Evolutionary conservation across 78 protist genomes (phyloP).

Genomic region (Chrysochromulina tobinii): DNA sequence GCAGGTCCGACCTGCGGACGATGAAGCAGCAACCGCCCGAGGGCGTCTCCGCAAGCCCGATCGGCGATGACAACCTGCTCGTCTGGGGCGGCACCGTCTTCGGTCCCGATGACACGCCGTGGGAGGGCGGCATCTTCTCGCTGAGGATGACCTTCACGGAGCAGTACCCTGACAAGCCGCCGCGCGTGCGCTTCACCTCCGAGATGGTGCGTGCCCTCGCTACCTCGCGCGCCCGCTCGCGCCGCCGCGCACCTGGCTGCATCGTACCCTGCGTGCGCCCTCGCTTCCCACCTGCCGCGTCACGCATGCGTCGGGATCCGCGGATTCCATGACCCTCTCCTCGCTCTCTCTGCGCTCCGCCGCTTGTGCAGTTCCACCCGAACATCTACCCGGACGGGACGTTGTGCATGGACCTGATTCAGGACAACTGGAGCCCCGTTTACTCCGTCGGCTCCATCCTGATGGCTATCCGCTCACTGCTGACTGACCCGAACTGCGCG

Average conservation of each 20-base stretch:
- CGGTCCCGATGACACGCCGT: conserved; percentile 75
- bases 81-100: conserved; percentile 72
- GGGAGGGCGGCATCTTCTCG: conserved; percentile 71
- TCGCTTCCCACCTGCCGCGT: too few species aligned
- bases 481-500: conserved; percentile 59
- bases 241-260: too few species aligned
- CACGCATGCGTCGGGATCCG: neutral
- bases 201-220: conserved; percentile 28
- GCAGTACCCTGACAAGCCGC: conserved; percentile 64
- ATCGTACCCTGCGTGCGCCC: too few species aligned
- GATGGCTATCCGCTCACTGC: conserved; percentile 55
- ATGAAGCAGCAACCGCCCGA: conserved; percentile 16
- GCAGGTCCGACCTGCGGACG: neutral
- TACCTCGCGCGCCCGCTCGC: too few species aligned
- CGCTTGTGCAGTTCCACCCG: conserved; percentile 26
- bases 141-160: conserved; percentile 50
- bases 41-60: conserved; percentile 53
- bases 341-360: neutral
- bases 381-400: conserved; percentile 53
- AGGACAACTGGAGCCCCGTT: conserved; percentile 62
- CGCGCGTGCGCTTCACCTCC: conserved; percentile 50
- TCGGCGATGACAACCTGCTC: conserved; percentile 39
- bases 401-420: conserved; percentile 60
- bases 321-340: neutral
- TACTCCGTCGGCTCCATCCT: conserved; percentile 51